These are phyloP conservation scores for Fraxinus excelsior DNA, from an alignment of 257 asterid species.

Conservation along the genomic window DNA sequence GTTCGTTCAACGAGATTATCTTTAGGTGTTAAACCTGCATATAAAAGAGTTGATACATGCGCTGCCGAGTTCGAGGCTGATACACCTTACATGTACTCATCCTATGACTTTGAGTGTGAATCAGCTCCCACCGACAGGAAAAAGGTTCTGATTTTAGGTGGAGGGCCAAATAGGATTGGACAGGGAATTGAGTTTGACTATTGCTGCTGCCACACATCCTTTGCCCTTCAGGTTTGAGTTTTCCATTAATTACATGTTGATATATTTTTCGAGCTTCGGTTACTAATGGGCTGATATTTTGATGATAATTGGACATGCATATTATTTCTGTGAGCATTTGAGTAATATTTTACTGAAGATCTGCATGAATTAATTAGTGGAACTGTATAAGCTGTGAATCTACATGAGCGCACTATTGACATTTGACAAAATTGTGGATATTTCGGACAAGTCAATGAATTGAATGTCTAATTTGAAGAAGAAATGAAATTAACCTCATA, in stretches of 20 bases:
- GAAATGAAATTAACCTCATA: neutral
- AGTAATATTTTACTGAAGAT: neutral
- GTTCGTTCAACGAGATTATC: conserved; percentile 75
- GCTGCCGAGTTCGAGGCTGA: conserved; percentile 99
- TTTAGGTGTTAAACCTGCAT: conserved; percentile 83
- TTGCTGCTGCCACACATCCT: conserved; percentile 97
- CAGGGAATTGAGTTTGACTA: conserved; percentile 99
- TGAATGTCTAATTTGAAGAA: conserved; percentile 1
- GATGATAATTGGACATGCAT: neutral
- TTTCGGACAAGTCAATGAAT: neutral
- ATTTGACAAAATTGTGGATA: neutral
- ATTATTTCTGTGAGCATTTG: neutral
- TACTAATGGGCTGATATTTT: neutral
- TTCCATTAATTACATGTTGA: conserved; percentile 5
- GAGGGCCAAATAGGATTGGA: conserved; percentile 98
- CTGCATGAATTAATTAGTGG: neutral
- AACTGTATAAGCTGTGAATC: neutral
- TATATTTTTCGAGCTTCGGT: conserved; percentile 1
- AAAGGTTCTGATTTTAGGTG: conserved; percentile 91
- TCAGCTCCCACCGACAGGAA: conserved; percentile 75
- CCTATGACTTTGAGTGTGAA: conserved; percentile 90
- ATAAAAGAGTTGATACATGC: conserved; percentile 95
- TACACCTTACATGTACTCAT: conserved; percentile 95
- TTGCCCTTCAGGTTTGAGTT: conserved; percentile 86
- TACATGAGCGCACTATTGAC: neutral